phyloP scores from a whole-genome alignment of 1,139 yeast species.

The Geotrichum candidum region DNA sequence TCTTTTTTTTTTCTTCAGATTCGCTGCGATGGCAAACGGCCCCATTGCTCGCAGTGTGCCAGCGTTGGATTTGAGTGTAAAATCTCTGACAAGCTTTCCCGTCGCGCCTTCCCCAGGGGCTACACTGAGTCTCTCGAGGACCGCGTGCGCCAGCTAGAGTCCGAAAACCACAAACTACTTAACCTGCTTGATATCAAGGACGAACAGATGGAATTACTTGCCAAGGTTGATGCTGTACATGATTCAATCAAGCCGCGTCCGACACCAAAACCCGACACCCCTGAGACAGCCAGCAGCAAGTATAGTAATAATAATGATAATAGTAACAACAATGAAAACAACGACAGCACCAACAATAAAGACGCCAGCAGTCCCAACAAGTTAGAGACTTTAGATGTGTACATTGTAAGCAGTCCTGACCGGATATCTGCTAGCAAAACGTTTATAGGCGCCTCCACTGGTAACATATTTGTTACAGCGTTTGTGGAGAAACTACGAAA shows the following conservation, averaged over 20 bases:
- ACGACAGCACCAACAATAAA: neutral
- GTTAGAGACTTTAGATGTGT: slow-evolving; percentile 19
- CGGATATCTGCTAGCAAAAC: slow-evolving; percentile 28
- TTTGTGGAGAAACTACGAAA: slow-evolving; percentile 26
- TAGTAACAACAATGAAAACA: neutral
- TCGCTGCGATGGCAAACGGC: slow-evolving; percentile 62
- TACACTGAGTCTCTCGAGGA: slow-evolving; percentile 68
- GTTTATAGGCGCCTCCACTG: slow-evolving; percentile 33
- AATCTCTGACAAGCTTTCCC: slow-evolving; percentile 62
- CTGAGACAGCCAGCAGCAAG: neutral
- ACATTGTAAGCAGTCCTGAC: slow-evolving; percentile 26
- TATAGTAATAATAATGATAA: neutral
- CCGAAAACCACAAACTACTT: slow-evolving; percentile 46
- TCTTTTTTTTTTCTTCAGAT: slow-evolving; percentile 30
- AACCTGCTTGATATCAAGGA: slow-evolving; percentile 55
- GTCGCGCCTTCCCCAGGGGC: slow-evolving; percentile 69
- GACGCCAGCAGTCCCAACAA: neutral
- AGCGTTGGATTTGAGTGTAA: slow-evolving; percentile 68
- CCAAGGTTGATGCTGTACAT: slow-evolving; percentile 27
- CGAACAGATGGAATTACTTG: slow-evolving; percentile 46
- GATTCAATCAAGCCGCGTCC: neutral
- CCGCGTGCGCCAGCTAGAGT: slow-evolving; percentile 55
- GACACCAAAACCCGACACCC: neutral
- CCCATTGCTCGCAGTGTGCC: slow-evolving; percentile 57
- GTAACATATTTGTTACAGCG: slow-evolving; percentile 28